Conservation (phyloP, 768 basidiomycete species). For the Kwoniella botswanensis region DNA sequence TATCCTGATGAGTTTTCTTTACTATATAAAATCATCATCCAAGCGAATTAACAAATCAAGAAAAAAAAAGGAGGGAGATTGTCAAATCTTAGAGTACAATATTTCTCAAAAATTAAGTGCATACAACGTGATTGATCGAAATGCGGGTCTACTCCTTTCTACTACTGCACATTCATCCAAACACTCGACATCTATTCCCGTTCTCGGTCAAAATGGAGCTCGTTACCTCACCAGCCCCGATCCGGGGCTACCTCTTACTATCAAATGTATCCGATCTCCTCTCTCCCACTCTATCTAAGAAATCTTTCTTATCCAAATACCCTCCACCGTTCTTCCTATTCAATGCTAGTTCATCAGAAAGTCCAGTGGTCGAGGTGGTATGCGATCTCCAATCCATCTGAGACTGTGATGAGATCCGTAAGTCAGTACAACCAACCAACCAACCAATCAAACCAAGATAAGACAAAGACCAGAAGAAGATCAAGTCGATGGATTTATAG, state of each 20-base stretch:
- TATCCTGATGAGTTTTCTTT: not conserved
- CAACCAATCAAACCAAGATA: not conserved
- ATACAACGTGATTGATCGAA: not conserved
- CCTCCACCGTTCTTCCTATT: constrained; percentile 46
- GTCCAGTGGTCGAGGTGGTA: constrained; percentile 19
- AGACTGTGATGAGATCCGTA: constrained; percentile 26
- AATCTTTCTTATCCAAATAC: constrained; percentile 66
- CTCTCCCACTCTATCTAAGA: constrained; percentile 66
- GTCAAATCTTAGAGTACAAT: too few relatives aligned
- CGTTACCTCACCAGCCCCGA: too few relatives aligned
- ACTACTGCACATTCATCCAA: too few relatives aligned
- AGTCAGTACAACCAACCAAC: not conserved
- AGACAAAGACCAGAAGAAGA: too few relatives aligned
- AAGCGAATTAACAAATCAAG: too few relatives aligned
- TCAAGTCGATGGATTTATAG: too few relatives aligned
- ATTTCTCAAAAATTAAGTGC: not conserved
- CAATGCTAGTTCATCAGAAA: constrained; percentile 43
- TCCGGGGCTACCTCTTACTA: not conserved
- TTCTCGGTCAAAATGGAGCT: too few relatives aligned
- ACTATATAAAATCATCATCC: not conserved
- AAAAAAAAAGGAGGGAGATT: too few relatives aligned
- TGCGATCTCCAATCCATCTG: constrained; percentile 55
- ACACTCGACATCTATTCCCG: too few relatives aligned
- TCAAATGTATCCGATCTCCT: constrained; percentile 30
- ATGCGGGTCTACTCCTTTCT: too few relatives aligned